These are phyloP conservation scores for Phaseolus coccineus DNA, from an alignment of 331 rosid species.

Conservation along the genomic window DNA sequence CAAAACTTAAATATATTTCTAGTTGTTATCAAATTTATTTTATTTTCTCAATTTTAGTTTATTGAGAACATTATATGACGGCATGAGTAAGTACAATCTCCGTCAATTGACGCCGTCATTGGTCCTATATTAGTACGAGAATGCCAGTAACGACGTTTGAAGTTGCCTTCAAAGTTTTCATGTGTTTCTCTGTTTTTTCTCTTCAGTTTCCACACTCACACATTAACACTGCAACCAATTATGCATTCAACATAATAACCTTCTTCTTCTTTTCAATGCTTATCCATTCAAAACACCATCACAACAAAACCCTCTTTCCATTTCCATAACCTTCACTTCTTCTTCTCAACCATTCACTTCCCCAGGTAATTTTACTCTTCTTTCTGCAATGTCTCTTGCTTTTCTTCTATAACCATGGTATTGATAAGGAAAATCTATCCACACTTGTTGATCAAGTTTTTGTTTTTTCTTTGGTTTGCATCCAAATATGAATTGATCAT, in stretches of 20 bases:
- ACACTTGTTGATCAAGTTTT: too few relatives aligned
- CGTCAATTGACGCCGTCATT: conserved; percentile 6
- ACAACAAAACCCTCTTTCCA: conserved; percentile 39
- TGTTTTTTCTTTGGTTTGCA: too few relatives aligned
- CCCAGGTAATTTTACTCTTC: conserved; percentile 33
- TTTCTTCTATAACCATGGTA: not conserved
- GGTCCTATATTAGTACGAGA: conserved; percentile 30
- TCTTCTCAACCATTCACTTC: conserved; percentile 2
- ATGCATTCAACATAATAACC: conserved; percentile 43
- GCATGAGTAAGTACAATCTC: not conserved
- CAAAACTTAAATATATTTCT: too few relatives aligned
- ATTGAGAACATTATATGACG: not conserved
- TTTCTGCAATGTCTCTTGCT: not conserved
- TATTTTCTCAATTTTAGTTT: too few relatives aligned
- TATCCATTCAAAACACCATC: conserved; percentile 54
- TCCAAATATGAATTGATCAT: not conserved
- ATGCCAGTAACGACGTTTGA: conserved; percentile 35
- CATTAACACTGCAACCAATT: conserved; percentile 38
- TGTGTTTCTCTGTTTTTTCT: not conserved
- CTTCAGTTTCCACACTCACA: not conserved
- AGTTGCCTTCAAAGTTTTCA: conserved; percentile 29
- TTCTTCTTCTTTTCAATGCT: conserved; percentile 52
- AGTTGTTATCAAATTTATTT: too few relatives aligned
- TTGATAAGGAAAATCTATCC: too few relatives aligned
- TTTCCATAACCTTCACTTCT: conserved; percentile 14